Evolutionary conservation across 2,329 filamentous ascomycete species (phyloP), one percentile per base, ranked within the genome.

Genomic region (Akanthomyces uredinophilus): DNA sequence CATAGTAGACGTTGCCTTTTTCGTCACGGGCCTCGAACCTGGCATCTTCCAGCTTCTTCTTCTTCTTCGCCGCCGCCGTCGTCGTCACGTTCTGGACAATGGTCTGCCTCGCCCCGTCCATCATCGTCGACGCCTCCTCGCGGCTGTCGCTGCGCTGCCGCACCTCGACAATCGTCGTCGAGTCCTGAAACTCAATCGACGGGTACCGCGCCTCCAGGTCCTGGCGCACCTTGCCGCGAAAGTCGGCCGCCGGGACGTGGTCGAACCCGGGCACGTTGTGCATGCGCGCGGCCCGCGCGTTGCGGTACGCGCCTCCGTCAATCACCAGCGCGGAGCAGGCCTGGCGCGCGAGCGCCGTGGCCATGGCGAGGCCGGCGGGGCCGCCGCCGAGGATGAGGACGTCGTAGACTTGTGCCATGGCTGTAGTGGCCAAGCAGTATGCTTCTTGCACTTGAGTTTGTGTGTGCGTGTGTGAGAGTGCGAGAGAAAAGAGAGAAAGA

Each of bases 341-440:
- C 49, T 83, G 80, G 22, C 83, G 80, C 3, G 79, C 80, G 24
- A 85, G 76, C 46, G 73, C 72, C 29, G 75, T 74, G 35, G 81
- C 75, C 11, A 77, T 74, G 47, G 78, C 76, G 2, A 85, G 75
- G 16, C 82, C 82, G 1, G 79, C 77, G 4, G 82, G 81, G 2
- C 82, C 82, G 52, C 79, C 81, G 47, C 82, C 82, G 43, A 85
- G 75, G 63, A 85, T 74, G 59, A 84, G 77, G 24, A 77, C 79
- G 68, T 84, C 81, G 69, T 79, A 81, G 63, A 75, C 65, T 16
- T 69, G 70, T 0, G 64, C 37, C 47, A 52, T 60, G 32, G 37
- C 22, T 37, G 32, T 35, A 11, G 37, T 39, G n/a, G n/a, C n/a
- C 37, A 16, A 10, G 14, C 14, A 39, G 5, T 39, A 13, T 35